Evolutionary conservation across 2,329 filamentous ascomycete genomes (phyloP).

Genomic region (Fusarium agapanthi): DNA sequence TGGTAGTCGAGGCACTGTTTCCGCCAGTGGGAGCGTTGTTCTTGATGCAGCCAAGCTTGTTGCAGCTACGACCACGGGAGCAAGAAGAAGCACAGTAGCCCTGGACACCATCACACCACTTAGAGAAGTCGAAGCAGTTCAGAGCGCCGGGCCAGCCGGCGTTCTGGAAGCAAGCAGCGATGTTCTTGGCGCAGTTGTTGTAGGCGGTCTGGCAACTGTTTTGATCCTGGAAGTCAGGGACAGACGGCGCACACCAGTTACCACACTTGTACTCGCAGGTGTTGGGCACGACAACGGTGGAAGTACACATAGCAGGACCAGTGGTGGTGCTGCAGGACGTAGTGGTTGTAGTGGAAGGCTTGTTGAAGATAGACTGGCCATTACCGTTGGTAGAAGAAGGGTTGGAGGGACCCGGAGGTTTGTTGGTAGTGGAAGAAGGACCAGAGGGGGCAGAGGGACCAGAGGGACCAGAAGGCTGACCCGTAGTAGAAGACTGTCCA

Average conservation of each 20-base stretch:
- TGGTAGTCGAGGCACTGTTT: constrained; percentile 47
- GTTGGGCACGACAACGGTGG: constrained; percentile 55
- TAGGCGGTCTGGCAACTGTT: constrained; percentile 53
- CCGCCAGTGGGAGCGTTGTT: constrained; percentile 52
- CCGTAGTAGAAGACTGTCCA: constrained; percentile 13
- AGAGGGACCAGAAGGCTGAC: not conserved
- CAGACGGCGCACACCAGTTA: constrained; percentile 60
- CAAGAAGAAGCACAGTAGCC: constrained; percentile 55
- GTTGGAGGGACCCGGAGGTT: not conserved
- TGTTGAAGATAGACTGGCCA: constrained; percentile 13
- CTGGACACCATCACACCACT: constrained; percentile 59
- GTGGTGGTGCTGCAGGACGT: constrained; percentile 47
- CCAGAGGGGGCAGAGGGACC: not conserved
- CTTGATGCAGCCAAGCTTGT: constrained; percentile 55
- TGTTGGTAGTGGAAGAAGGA: constrained; percentile 3
- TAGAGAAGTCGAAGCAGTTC: constrained; percentile 59
- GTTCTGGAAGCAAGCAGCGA: constrained; percentile 59
- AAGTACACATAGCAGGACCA: constrained; percentile 56
- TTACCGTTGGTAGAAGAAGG: constrained; percentile 30
- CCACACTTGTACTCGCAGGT: constrained; percentile 65
- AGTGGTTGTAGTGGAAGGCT: constrained; percentile 28
- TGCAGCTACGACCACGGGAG: constrained; percentile 44
- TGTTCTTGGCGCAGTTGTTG: constrained; percentile 57
- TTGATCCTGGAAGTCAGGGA: constrained; percentile 58
- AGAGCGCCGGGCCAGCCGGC: constrained; percentile 60